A percentile compares a stretch with the other conserved stretches of the same genome.
phyloP scores from a whole-genome alignment of 371 early-diverging fungal genomes.

The Basidiobolus meristosporus region DNA sequence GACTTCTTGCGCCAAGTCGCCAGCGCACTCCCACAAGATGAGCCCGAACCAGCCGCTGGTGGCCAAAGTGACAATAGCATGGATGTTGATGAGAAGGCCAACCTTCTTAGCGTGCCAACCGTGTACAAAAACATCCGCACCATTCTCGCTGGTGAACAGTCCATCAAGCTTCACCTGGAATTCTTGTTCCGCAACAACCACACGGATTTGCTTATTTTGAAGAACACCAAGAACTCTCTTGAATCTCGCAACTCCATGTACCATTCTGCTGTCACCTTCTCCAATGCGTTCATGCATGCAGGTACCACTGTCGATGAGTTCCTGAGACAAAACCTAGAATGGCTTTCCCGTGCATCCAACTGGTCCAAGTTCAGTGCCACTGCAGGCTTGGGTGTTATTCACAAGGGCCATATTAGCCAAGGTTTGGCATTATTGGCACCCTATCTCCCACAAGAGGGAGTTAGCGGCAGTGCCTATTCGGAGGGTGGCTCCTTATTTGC shows the following conservation, averaged over 20 bases:
- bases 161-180: constrained; percentile 80
- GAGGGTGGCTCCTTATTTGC: constrained; percentile 98
- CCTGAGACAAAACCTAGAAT: constrained; percentile 91
- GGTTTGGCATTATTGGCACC: constrained; percentile 70
- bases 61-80: constrained; percentile 4
- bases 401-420: constrained; percentile 88
- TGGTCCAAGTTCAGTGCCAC: constrained; percentile 99
- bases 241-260: constrained; percentile 83
- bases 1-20: constrained; percentile 68
- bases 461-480: constrained; percentile 64
- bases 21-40: constrained; percentile 16
- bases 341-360: constrained; percentile 92
- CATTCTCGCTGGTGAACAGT: constrained; percentile 74
- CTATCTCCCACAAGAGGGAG: constrained; percentile 86
- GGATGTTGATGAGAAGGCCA: background rate
- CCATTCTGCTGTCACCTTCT: constrained; percentile 90
- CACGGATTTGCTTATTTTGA: constrained; percentile 81
- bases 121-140: constrained; percentile 1
- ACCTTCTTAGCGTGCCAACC: constrained; percentile 1
- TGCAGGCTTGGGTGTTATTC: constrained; percentile 97
- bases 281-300: constrained; percentile 95
- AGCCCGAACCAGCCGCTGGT: no score
- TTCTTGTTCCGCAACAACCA: constrained; percentile 89
- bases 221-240: constrained; percentile 74
- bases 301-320: constrained; percentile 98